A percentile compares a stretch with the other conserved stretches of the same genome.
Conservation (phyloP, 768 basidiomycete genomes). For the Macrocybe gigantea region DNA sequence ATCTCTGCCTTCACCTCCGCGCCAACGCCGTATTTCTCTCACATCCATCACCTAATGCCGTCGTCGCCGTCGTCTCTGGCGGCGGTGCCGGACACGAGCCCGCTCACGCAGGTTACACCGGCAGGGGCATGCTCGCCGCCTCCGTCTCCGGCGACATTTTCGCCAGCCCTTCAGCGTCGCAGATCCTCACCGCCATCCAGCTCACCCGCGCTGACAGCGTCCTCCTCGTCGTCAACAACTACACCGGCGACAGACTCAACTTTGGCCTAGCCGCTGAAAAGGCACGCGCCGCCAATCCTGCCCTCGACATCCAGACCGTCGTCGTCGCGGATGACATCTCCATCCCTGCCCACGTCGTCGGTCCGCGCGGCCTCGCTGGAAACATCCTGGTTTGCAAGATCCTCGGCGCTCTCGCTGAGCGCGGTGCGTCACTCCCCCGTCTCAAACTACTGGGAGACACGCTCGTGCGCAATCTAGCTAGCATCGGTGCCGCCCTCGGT, state of each 20-base stretch:
- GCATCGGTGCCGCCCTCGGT: conserved; percentile 38
- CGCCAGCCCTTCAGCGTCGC: conserved; percentile 55
- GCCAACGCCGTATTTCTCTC: too few relatives aligned
- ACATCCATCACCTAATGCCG: conserved; percentile 1
- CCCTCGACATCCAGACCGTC: conserved; percentile 34
- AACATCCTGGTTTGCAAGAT: conserved; percentile 53
- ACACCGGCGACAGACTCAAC: conserved; percentile 52
- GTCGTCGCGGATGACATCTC: conserved; percentile 55
- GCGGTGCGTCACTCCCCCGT: conserved; percentile 26
- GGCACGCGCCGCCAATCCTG: conserved; percentile 27
- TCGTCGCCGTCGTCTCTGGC: conserved; percentile 39
- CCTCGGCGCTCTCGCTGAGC: conserved; percentile 42
- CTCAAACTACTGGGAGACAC: conserved; percentile 29
- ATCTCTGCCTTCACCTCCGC: too few relatives aligned
- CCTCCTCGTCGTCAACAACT: conserved; percentile 39
- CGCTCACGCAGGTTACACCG: conserved; percentile 52
- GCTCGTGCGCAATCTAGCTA: conserved; percentile 24
- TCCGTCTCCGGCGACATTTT: conserved; percentile 60
- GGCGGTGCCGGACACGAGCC: conserved; percentile 59
- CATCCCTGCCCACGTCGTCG: conserved; percentile 32
- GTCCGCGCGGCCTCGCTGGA: conserved; percentile 41
- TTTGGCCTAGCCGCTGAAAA: conserved; percentile 54
- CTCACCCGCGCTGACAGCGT: conserved; percentile 21
- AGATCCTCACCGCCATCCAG: conserved; percentile 44
- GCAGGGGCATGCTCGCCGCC: conserved; percentile 48